Percentiles rank a stretch among this genome's conserved stretches.
Conservation (phyloP, 352 stramenopile genomes). For the Phytophthora quininea region DNA sequence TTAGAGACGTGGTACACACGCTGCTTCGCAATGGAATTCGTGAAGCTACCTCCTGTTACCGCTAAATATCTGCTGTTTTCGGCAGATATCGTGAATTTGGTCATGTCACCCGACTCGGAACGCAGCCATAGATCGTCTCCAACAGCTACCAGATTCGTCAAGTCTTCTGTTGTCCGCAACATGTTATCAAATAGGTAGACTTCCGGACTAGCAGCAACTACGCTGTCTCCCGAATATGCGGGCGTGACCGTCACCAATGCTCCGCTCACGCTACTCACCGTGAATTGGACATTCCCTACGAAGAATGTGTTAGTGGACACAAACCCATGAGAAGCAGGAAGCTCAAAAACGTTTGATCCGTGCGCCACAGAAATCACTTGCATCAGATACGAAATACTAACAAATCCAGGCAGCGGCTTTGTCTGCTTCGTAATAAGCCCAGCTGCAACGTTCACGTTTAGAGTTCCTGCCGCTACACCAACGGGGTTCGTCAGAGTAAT, state of each 20-base stretch:
- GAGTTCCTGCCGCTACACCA: constrained; percentile 17
- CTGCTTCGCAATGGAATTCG: constrained; percentile 39
- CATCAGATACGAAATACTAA: constrained; percentile 52
- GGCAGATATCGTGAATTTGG: constrained; percentile 44
- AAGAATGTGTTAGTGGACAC: constrained; percentile 37
- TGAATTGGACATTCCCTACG: constrained; percentile 46
- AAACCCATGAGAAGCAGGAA: constrained; percentile 54
- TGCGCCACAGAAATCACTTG: constrained; percentile 51
- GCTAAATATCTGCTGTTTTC: constrained; percentile 43
- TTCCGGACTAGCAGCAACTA: constrained; percentile 34
- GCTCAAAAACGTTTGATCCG: constrained; percentile 35
- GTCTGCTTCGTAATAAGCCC: constrained; percentile 63
- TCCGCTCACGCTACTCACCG: constrained; percentile 28
- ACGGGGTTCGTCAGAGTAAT: constrained; percentile 44
- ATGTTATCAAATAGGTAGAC: constrained; percentile 70
- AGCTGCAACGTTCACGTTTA: constrained; percentile 28
- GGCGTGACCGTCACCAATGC: constrained; percentile 39
- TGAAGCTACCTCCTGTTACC: constrained; percentile 54
- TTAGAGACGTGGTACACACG: constrained; percentile 43
- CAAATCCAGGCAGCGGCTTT: constrained; percentile 50
- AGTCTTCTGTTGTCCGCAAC: constrained; percentile 63
- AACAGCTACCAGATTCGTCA: constrained; percentile 37
- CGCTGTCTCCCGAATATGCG: constrained; percentile 38
- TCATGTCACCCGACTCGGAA: constrained; percentile 46
- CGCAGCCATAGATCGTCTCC: constrained; percentile 67